Conservation (phyloP, 2,329 filamentous ascomycete genomes). For the Byssoonygena ceratinophila region DNA sequence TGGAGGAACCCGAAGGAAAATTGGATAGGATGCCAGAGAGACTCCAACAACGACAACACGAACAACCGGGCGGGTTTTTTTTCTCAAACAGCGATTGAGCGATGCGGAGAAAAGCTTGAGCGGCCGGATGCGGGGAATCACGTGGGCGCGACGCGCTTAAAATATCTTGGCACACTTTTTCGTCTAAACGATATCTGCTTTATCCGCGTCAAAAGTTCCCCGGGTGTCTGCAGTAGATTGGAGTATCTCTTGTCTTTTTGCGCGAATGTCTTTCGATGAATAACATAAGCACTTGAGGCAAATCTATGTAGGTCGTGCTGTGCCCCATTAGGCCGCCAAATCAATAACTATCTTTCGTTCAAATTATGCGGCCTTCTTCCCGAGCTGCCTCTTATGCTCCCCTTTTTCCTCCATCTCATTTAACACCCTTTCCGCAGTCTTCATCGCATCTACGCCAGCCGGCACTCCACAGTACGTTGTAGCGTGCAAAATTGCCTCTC, state of each 20-base stretch:
- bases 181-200: too few species aligned
- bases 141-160: neutral
- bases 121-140: constrained; percentile 6
- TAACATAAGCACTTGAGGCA: too few species aligned
- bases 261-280: too few species aligned
- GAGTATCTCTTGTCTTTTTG: too few species aligned
- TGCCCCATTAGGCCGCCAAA: too few species aligned
- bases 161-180: neutral
- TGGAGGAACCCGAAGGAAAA: too few species aligned
- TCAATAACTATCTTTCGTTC: too few species aligned
- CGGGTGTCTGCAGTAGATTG: too few species aligned
- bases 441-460: constrained; percentile 46
- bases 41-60: too few species aligned
- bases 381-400: constrained; percentile 24
- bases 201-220: too few species aligned
- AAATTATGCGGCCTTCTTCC: constrained; percentile 3
- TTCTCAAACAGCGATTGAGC: neutral
- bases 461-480: constrained; percentile 46
- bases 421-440: constrained; percentile 42
- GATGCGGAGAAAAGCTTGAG: constrained; percentile 5
- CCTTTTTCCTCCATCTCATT: constrained; percentile 42
- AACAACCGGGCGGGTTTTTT: neutral
- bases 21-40: too few species aligned
- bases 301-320: too few species aligned
- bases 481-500: constrained; percentile 46